Percentiles rank a stretch among this genome's conserved stretches.
Evolutionary conservation across 2,329 filamentous ascomycete species (phyloP).

Genomic region (Alternaria ventricosa): DNA sequence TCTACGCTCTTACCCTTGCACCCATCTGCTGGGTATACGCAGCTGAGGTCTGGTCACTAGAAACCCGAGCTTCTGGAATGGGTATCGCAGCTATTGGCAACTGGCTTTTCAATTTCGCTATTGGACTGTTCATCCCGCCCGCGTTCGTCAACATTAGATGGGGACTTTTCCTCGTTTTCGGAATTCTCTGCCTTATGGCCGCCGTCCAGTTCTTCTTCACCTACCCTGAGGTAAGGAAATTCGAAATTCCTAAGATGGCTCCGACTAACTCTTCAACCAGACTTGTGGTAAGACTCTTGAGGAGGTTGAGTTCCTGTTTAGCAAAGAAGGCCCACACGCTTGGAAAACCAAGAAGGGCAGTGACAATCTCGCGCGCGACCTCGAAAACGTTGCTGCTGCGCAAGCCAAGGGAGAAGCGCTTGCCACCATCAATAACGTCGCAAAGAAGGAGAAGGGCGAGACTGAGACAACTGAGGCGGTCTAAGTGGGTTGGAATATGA

Average conservation of each 20-base stretch:
- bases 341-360: constrained; percentile 58
- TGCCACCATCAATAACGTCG: constrained; percentile 27
- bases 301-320: constrained; percentile 76
- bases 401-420: constrained; percentile 34
- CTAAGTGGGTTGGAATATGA: not conserved
- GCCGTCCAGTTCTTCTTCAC: constrained; percentile 71
- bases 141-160: constrained; percentile 65
- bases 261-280: constrained; percentile 8
- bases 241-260: too few species aligned
- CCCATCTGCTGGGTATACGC: constrained; percentile 66
- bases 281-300: constrained; percentile 77
- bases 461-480: constrained; percentile 11
- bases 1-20: constrained; percentile 70
- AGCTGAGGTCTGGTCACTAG: constrained; percentile 66
- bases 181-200: constrained; percentile 71
- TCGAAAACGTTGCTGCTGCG: constrained; percentile 29
- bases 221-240: constrained; percentile 60
- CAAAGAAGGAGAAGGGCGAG: constrained; percentile 24
- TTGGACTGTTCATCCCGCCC: constrained; percentile 63
- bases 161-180: constrained; percentile 77
- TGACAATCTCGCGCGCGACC: constrained; percentile 32
- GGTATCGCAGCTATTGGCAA: constrained; percentile 70
- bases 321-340: constrained; percentile 58
- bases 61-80: constrained; percentile 67
- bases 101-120: constrained; percentile 66